phyloP scores from a whole-genome alignment of 139 green algal species.

The Micractinium conductrix region DNA sequence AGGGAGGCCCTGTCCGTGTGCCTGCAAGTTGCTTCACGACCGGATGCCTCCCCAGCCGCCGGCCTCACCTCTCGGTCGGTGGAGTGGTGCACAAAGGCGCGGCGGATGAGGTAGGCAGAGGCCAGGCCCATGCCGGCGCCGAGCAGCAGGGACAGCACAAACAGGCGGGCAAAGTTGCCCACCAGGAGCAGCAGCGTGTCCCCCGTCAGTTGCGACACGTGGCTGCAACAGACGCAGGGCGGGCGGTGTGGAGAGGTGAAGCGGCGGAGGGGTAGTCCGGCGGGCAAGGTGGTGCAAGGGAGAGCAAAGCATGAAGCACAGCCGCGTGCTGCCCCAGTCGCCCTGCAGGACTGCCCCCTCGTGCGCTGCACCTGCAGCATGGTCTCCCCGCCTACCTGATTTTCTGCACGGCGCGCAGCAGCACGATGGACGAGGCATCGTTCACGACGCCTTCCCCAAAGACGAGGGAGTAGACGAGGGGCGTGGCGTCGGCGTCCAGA shows the following conservation, averaged over 20 bases:
- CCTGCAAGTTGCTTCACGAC: too few relatives aligned
- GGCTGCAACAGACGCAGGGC: neutral
- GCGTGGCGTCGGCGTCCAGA: conserved; percentile 58
- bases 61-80: conserved; percentile 65
- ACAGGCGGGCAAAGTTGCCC: conserved; percentile 38
- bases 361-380: neutral
- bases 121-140: conserved; percentile 51
- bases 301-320: neutral
- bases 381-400: neutral
- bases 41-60: too few relatives aligned
- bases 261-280: too few relatives aligned
- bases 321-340: too few relatives aligned
- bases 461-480: conserved; percentile 87
- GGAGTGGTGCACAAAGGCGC: conserved; percentile 42
- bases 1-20: too few relatives aligned
- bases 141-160: too few relatives aligned
- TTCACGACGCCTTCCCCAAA: conserved; percentile 96
- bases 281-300: neutral
- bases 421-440: conserved; percentile 87
- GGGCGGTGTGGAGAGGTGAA: too few relatives aligned
- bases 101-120: conserved; percentile 51
- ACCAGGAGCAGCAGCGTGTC: conserved; percentile 20
- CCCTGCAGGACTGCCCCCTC: neutral
- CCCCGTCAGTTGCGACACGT: conserved; percentile 25
- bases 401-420: conserved; percentile 80